Evolutionary conservation across 441 rosid species (phyloP), one percentile per base, ranked within the genome.

Genomic region (Dalechampia spathulata): DNA sequence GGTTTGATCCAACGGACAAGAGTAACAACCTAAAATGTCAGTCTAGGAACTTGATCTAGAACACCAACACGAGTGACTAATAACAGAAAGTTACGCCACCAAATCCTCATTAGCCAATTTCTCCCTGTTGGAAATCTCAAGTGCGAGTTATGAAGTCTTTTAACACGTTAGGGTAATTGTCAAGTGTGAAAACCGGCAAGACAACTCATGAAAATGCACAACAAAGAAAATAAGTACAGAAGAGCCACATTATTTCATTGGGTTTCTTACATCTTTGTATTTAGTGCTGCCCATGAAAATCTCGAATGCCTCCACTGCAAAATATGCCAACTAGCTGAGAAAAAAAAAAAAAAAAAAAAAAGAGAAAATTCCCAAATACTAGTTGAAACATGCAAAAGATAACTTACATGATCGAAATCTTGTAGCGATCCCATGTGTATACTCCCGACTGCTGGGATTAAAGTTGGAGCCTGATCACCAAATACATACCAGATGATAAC

Each of bases 271-370:
- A 45, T 82, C 75, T 72, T 72, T 81, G 76, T 83, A 86, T 56
- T 76, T 85, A 64, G 78, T 57, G 64, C 91, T 76, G 51, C 75
- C 66, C 17, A 78, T 5, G 58, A 92, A 92, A 60, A 80, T 78
- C 77, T 82, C 75, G 67, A 81, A 78, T 53, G 96, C 95, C 49
- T 85, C 96, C 60, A 67, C 99, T 92, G 86, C 76, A 72, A 28
- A 49, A 55, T 17, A 63, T 62, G 40, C 63, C 41, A 62, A 23
- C 48, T n/a, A n/a, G n/a, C n/a, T n/a, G n/a, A n/a, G n/a, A n/a
- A n/a, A n/a, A n/a, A n/a, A n/a, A n/a, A n/a, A n/a, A n/a, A n/a
- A n/a, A n/a, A n/a, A n/a, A n/a, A n/a, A n/a, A n/a, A n/a, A n/a
- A n/a, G n/a, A n/a, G n/a, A n/a, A n/a, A n/a, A n/a, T n/a, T n/a